Base-by-base conservation (phyloP, 441 rosid genomes). In the Monsonia emarginata region DNA sequence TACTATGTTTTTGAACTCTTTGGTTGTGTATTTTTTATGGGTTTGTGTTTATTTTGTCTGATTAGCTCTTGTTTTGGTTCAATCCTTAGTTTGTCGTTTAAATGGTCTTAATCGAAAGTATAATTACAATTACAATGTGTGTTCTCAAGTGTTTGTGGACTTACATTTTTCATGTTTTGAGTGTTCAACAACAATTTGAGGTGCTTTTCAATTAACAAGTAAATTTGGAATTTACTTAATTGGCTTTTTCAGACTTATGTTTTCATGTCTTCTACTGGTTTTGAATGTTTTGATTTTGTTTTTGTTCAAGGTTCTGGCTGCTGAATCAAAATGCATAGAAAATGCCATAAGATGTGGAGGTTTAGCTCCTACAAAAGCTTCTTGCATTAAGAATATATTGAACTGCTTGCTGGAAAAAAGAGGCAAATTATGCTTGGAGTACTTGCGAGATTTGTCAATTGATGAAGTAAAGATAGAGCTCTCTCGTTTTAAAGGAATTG, bases 281-380 rank as follows among this genome's bases (percentile, higher is more conserved):
- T 5, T 19, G 16, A 58, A 16, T 30, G 65, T 61, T 56, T 18
- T 61, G 3, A 0, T 28, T 67, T 48, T 74, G 27, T 70, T 4
- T 31, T 63, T 75, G 7, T 22, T 70, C 25, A 75, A 88, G 98
- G 95, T 88, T 64, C 82, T 84, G 59, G 86, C 77, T 46, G 88
- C 95, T 65, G 93, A 89, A 44, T 21, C 80, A 0, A 82, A 76
- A 63, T 72, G 65, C 42, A 44, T 91, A 44, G 95, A 91, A 78
- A 65, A 67, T 79, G 88, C 91, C 28, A 91, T 91, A 72, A 74
- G 93, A 74, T 89, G 95, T 74, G 96, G 95, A 69, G 96, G 98
- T 65, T 76, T 91, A 73, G 95, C 96, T 9, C 93, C 95, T 0
- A 87, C 80, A 28, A 88, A 88, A 75, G 84, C 93, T 28, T 74